phyloP scores from a whole-genome alignment of 345 rosid genomes.

The Clausena lansium region DNA sequence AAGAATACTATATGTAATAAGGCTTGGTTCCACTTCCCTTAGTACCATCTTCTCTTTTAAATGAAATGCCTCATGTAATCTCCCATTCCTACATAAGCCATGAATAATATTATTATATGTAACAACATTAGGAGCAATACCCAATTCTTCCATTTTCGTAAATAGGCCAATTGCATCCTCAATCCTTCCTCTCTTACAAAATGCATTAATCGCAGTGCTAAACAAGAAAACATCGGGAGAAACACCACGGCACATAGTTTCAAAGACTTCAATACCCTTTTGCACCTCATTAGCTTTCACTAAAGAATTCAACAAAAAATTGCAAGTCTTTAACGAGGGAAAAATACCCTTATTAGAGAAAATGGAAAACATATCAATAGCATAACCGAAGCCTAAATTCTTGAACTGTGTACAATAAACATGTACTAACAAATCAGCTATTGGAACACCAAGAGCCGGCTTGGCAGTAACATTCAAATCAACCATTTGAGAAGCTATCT shows the following conservation, averaged over 20 bases:
- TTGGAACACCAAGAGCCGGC: constrained; percentile 23
- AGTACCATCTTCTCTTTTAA: constrained; percentile 60
- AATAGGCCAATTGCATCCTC: constrained; percentile 53
- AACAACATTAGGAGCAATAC: constrained; percentile 59
- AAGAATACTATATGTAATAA: constrained; percentile 61
- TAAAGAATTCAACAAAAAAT: constrained; percentile 54
- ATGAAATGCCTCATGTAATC: constrained; percentile 51
- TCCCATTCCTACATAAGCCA: constrained; percentile 66
- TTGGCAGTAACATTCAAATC: constrained; percentile 36
- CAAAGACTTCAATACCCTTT: constrained; percentile 49
- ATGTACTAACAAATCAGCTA: constrained; percentile 59
- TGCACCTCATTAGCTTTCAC: constrained; percentile 57
- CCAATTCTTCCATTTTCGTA: constrained; percentile 48
- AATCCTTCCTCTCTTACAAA: constrained; percentile 56
- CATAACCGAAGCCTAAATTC: constrained; percentile 44
- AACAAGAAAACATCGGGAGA: constrained; percentile 65
- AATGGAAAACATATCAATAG: constrained; percentile 45
- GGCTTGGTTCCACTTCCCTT: constrained; percentile 49
- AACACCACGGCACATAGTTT: constrained; percentile 43
- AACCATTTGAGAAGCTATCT: constrained; percentile 46
- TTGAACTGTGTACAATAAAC: constrained; percentile 61
- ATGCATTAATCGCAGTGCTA: constrained; percentile 59
- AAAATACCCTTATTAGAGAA: constrained; percentile 50
- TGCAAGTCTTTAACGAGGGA: constrained; percentile 65
- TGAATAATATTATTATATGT: constrained; percentile 69